A percentile compares a stretch with the other conserved stretches of the same genome.
Conservation (phyloP, 2,329 filamentous ascomycete genomes). For the Fusarium solani-melongenae region DNA sequence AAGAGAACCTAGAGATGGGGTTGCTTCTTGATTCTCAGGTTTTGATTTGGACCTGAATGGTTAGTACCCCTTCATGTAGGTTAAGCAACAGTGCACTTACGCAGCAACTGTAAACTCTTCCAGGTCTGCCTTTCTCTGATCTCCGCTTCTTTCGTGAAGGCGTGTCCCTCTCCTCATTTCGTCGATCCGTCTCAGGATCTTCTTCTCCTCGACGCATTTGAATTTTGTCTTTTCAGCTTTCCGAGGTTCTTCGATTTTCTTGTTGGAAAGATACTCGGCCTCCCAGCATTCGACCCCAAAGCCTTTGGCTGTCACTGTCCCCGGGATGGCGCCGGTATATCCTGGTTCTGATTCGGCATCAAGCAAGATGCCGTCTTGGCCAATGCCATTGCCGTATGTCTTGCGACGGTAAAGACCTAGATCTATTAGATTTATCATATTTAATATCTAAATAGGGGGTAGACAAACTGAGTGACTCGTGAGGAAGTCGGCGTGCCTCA, state of each 20-base stretch:
- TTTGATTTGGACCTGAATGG: background rate
- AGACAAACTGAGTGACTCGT: slow-evolving; percentile 4
- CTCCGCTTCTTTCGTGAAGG: background rate
- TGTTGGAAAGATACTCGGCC: background rate
- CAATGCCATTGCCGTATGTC: background rate
- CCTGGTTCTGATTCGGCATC: background rate
- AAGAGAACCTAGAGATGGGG: background rate
- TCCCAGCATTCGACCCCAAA: background rate
- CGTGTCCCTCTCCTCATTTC: background rate
- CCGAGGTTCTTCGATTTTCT: background rate
- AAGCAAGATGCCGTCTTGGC: background rate
- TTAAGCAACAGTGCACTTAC: background rate
- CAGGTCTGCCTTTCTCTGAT: background rate
- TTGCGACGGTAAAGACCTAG: background rate
- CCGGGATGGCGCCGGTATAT: background rate
- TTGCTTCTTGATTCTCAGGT: background rate
- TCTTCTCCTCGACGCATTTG: background rate
- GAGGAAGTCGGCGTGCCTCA: background rate
- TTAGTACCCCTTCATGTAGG: background rate
- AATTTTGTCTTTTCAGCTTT: background rate
- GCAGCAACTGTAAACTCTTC: background rate
- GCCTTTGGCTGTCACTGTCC: background rate
- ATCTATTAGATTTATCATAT: background rate
- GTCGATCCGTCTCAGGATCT: background rate
- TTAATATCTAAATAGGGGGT: background rate